These are phyloP conservation scores for Claviceps cyperi DNA, from an alignment of 2,329 filamentous ascomycete species.

Conservation along the genomic window DNA sequence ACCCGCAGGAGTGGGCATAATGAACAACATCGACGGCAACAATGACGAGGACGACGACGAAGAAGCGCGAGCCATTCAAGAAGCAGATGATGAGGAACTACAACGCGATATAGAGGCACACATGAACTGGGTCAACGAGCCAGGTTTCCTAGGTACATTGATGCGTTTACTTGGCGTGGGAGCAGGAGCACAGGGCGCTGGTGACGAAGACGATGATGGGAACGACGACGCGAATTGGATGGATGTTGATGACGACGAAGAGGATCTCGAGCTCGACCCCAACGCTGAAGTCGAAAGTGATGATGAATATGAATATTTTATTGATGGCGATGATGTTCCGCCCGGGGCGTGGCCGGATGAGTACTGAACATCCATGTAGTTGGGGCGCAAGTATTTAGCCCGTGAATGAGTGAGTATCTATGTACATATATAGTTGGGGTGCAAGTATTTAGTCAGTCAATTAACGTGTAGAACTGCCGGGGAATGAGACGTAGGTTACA, in stretches of 20 bases:
- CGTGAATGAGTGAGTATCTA: too few relatives aligned
- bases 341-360: constrained; percentile 24
- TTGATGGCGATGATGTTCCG: constrained; percentile 5
- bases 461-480: too few relatives aligned
- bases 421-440: too few relatives aligned
- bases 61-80: constrained; percentile 12
- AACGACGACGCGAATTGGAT: constrained; percentile 4
- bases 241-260: constrained; percentile 3
- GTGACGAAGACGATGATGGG: background rate
- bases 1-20: background rate
- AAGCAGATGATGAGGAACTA: constrained; percentile 18
- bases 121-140: constrained; percentile 11
- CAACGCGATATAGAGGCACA: constrained; percentile 17
- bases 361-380: background rate
- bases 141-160: constrained; percentile 14
- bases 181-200: constrained; percentile 4
- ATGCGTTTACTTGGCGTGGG: constrained; percentile 14
- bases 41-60: constrained; percentile 13
- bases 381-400: too few relatives aligned
- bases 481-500: too few relatives aligned
- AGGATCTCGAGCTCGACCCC: constrained; percentile 4
- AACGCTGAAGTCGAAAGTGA: constrained; percentile 4
- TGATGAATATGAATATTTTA: constrained; percentile 5
- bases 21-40: background rate
- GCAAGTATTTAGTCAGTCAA: too few relatives aligned